These are phyloP conservation scores for Lasiodiplodia sp. DNA, from an alignment of 2,329 filamentous ascomycete genomes.

Conservation along the genomic window DNA sequence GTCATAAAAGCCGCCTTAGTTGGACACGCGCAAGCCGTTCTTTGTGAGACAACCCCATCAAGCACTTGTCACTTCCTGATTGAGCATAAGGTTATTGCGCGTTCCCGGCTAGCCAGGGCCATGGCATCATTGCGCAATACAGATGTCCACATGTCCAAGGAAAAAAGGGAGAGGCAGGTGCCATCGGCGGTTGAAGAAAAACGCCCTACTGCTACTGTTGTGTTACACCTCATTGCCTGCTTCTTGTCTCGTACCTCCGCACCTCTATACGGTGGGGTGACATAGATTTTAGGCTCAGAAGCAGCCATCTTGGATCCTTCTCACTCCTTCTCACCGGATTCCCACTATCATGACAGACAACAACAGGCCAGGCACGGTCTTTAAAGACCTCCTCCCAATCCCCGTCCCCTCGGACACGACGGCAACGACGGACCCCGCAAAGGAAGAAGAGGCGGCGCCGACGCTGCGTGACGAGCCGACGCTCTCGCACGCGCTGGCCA, in stretches of 20 bases:
- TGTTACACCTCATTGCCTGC: neutral
- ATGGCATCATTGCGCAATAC: neutral
- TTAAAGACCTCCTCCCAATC: conserved; percentile 47
- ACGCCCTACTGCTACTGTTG: neutral
- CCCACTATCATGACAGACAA: neutral
- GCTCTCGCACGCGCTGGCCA: conserved; percentile 56
- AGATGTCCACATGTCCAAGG: neutral
- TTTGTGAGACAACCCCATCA: neutral
- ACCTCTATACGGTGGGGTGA: neutral
- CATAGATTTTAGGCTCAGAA: neutral
- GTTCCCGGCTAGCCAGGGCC: neutral
- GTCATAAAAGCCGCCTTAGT: conserved; percentile 9
- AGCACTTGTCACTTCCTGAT: conserved; percentile 15
- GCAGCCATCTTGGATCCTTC: neutral
- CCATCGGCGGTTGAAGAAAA: neutral
- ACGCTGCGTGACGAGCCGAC: conserved; percentile 53
- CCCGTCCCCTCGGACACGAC: conserved; percentile 42
- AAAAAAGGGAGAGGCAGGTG: neutral
- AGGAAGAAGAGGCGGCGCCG: conserved; percentile 36
- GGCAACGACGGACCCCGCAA: conserved; percentile 25
- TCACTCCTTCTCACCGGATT: neutral
- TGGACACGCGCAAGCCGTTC: neutral
- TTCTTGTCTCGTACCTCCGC: neutral
- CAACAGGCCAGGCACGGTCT: conserved; percentile 37
- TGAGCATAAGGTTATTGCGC: conserved; percentile 3